Conservation (phyloP, 2,329 filamentous ascomycete genomes). For the Colletotrichum sp. region DNA sequence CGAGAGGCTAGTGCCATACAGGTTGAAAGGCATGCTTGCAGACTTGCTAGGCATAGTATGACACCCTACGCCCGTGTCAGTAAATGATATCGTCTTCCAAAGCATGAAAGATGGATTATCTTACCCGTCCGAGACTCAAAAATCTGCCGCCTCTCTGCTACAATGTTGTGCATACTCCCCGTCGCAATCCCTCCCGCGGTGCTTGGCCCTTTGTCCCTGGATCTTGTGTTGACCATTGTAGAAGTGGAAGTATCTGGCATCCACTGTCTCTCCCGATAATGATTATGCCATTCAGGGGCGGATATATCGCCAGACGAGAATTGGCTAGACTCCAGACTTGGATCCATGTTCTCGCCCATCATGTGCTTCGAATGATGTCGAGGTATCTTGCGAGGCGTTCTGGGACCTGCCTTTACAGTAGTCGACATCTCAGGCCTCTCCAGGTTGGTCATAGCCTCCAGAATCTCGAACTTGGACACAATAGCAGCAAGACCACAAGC, state of each 20-base stretch:
- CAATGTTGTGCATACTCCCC: background rate
- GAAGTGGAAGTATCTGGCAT: background rate
- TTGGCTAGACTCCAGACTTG: background rate
- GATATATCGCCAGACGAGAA: background rate
- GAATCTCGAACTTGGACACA: constrained; percentile 9
- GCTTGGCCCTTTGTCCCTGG: background rate
- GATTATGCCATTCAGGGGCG: background rate
- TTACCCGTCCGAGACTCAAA: background rate
- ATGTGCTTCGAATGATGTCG: background rate
- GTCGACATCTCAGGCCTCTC: background rate
- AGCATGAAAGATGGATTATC: background rate
- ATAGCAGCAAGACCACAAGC: background rate
- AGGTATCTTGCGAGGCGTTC: background rate
- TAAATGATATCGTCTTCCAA: too few species aligned
- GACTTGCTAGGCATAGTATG: background rate
- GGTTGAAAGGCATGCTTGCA: background rate
- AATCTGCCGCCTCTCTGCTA: background rate
- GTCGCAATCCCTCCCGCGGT: background rate
- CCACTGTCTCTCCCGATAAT: background rate
- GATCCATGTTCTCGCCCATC: background rate
- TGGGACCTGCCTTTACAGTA: background rate
- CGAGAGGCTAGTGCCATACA: background rate
- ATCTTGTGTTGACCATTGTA: background rate
- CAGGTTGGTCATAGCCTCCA: background rate
- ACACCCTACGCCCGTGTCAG: background rate